Conservation (phyloP, 2,329 filamentous ascomycete species). For the Diaporthe eres region DNA sequence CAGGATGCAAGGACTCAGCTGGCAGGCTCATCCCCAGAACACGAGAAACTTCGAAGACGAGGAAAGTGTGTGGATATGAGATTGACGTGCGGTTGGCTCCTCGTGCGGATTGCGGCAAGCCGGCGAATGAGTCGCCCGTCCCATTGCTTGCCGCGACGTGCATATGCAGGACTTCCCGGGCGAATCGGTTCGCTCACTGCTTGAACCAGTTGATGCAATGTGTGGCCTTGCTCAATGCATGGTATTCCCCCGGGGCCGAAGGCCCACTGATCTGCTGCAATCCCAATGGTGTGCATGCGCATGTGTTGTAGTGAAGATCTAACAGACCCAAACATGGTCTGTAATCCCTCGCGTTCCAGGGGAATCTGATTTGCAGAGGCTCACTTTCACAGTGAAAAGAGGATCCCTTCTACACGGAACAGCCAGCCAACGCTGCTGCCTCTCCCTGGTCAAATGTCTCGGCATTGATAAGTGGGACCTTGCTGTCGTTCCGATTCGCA, state of each 20-base stretch:
- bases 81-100: not conserved
- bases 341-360: not conserved
- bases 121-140: slow-evolving; percentile 12
- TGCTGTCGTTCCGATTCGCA: not conserved
- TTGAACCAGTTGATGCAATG: not conserved
- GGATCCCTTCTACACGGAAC: not conserved
- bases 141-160: slow-evolving; percentile 7
- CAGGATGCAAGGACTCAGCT: slow-evolving; percentile 6
- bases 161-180: not conserved
- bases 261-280: not conserved
- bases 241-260: not conserved
- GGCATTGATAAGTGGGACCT: not conserved
- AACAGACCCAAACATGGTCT: not conserved
- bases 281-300: not conserved
- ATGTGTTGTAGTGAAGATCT: not conserved
- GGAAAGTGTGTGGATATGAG: not conserved
- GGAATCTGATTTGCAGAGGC: not conserved
- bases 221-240: not conserved
- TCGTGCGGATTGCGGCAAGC: slow-evolving; percentile 17
- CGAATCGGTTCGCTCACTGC: slow-evolving; percentile 4
- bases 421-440: not conserved
- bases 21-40: not conserved
- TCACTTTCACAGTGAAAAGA: not conserved
- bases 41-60: not conserved
- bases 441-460: not conserved